Base-by-base conservation (phyloP, 495 filamentous ascomycete species). In the Trichoderma erinaceum region DNA sequence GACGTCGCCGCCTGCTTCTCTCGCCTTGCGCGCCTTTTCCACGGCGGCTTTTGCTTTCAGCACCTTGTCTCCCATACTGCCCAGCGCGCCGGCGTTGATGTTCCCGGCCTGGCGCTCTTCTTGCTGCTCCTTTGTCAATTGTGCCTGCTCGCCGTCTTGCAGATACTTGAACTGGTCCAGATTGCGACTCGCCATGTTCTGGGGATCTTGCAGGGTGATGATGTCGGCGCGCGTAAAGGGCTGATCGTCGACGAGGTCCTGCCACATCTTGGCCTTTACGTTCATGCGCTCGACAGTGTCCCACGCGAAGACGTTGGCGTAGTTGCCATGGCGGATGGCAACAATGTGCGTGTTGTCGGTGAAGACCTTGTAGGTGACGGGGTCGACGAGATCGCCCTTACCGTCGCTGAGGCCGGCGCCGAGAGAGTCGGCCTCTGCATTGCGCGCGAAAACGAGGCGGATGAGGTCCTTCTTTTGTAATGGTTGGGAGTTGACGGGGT, bases 311-410 rank as follows among this genome's bases (percentile, higher is more conserved):
- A 97, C 96, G 79, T 98, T 98, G 43, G 92, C 92, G 46, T 92
- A 91, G 48, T 74, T 85, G 21, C 81, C 83, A 71, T 91, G 92
- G 63, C 88, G 82, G 68, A 99, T 80, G 38, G 93, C 93, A 58
- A 98, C 91, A 58, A 99, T 90, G 75, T 99, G 95, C 11, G 96
- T 97, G 76, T 97, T 98, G 75, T 99, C 93, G 46, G 95, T 99
- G 71, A 99, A 89, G 13, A 95, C 89, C 79, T 99, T 99, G 82
- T 89, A 98, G 4, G 92, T 97, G 25, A 99, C 94, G 1, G 95
- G 95, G 75, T 99, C 95, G 70, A 97, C 91, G 71, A 92, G 91
- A 71, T 99, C 96, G 67, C 89, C 92, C 67, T 83, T 79, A 64
- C 78, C 79, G 65, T 80, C 79, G 52, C 77, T 76, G 0, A 75